Evolutionary conservation across 2,329 filamentous ascomycete species (phyloP), one percentile per base, ranked within the genome.

Genomic region (Fusarium camptoceras): DNA sequence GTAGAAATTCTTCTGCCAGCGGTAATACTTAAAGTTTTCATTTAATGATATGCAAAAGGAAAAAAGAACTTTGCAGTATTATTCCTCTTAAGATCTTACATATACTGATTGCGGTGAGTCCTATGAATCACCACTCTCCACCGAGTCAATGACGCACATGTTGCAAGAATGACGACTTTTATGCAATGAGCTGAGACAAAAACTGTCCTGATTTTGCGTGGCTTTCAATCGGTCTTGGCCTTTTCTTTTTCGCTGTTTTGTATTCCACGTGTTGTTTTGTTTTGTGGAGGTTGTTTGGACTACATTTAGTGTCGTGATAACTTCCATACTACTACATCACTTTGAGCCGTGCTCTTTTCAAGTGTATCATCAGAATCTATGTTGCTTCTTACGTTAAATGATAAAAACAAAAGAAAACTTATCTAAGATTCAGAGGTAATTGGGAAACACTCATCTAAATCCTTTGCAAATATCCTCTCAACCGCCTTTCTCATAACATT

Each of bases 81-180:
- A 3, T 7, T 48, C 18, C 6, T 7, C 4, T 24, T 16, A 4
- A 25, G n/a, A 15, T 18, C 20, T 34, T 20, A 49, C n/a, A 66
- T 66, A 66, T 66, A 66, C 8, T 12, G 4, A 24, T 9, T 24
- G 8, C 14, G 18, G 15, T 25, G 8, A 27, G 28, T 34, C 31
- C 34, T 2, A 66, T 66, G 63, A 66, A 66, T 66, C 63, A 66
- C 55, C 63, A 66, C 62, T 61, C 34, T 59, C 14, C 11, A 12
- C 31, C 14, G 8, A 61, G 28, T 66, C 63, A 61, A 66, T 66
- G 63, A 66, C 61, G 63, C 60, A 66, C 16, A 4, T 30, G 14
- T 41, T 8, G 12, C 43, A 28, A 4, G 4, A 18, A 55, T 20
- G 55, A 61, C 18, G 6, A 44, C 6, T 30, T 3, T 10, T 27